Conservation (phyloP, 345 rosid species). For the Rhodomyrtus tomentosa region DNA sequence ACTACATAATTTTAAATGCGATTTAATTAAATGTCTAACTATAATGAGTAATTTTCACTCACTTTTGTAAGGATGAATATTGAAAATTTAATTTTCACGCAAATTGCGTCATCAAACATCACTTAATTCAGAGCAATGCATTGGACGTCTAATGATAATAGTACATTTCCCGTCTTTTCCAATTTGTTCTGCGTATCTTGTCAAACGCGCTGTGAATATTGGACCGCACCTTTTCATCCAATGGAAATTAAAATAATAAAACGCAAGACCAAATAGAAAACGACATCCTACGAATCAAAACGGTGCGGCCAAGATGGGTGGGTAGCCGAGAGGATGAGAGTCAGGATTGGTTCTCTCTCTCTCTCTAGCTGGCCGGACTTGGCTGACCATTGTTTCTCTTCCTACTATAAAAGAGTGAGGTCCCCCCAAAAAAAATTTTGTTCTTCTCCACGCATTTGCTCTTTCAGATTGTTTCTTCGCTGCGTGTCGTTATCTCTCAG, state of each 20-base stretch:
- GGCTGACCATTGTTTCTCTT: not conserved
- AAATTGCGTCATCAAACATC: not conserved
- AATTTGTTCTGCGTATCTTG: not conserved
- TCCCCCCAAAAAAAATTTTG: too few species aligned
- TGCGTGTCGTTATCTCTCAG: not conserved
- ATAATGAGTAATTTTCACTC: too few species aligned
- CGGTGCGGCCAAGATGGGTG: fast-evolving
- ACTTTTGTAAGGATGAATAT: fast-evolving
- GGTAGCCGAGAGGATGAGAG: not conserved
- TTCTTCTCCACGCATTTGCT: not conserved
- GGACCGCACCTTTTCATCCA: not conserved
- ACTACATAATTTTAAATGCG: too few species aligned
- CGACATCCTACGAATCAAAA: not conserved
- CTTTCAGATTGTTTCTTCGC: not conserved
- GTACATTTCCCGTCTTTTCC: not conserved
- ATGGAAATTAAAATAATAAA: not conserved
- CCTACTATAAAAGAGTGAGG: not conserved
- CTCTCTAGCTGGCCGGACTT: not conserved
- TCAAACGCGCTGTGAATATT: not conserved
- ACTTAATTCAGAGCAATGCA: not conserved
- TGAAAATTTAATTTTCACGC: not conserved
- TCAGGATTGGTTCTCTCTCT: not conserved
- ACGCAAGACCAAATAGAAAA: not conserved
- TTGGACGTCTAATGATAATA: not conserved
- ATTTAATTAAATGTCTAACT: too few species aligned